phyloP scores from a whole-genome alignment of 2,329 filamentous ascomycete genomes.

The Alternaria atra region DNA sequence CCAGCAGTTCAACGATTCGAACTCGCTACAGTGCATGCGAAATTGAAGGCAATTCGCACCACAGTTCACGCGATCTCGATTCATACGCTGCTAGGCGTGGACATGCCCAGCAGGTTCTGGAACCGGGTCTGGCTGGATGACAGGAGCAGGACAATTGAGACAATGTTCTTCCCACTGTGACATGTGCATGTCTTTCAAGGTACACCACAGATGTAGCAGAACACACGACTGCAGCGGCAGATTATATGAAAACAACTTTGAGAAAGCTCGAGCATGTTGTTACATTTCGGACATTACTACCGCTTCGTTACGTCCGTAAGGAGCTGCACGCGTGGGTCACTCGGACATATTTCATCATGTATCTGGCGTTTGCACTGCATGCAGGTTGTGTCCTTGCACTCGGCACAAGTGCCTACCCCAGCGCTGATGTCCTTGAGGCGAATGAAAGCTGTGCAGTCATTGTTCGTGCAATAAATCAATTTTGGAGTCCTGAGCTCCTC shows the following conservation, averaged over 20 bases:
- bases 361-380: constrained; percentile 19
- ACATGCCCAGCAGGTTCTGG: background rate
- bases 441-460: constrained; percentile 24
- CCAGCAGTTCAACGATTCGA: constrained; percentile 14
- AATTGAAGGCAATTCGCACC: constrained; percentile 8
- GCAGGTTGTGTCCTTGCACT: constrained; percentile 23
- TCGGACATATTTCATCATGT: constrained; percentile 22
- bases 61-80: constrained; percentile 10
- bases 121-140: background rate
- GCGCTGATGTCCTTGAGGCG: constrained; percentile 12
- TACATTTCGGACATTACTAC: constrained; percentile 30
- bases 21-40: constrained; percentile 11
- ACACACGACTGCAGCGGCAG: constrained; percentile 26
- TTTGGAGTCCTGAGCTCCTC: constrained; percentile 32
- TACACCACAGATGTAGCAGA: constrained; percentile 31
- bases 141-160: constrained; percentile 8
- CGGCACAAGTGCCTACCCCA: constrained; percentile 18
- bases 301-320: constrained; percentile 27
- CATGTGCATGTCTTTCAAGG: constrained; percentile 26
- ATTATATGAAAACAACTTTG: constrained; percentile 30
- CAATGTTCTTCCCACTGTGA: constrained; percentile 19
- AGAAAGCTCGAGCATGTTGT: constrained; percentile 27
- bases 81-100: background rate
- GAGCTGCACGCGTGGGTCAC: constrained; percentile 22
- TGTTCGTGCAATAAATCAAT: constrained; percentile 25